phyloP scores from a whole-genome alignment of 1,284 basidiomycete species.

The Moesziomyces parantarcticus region DNA sequence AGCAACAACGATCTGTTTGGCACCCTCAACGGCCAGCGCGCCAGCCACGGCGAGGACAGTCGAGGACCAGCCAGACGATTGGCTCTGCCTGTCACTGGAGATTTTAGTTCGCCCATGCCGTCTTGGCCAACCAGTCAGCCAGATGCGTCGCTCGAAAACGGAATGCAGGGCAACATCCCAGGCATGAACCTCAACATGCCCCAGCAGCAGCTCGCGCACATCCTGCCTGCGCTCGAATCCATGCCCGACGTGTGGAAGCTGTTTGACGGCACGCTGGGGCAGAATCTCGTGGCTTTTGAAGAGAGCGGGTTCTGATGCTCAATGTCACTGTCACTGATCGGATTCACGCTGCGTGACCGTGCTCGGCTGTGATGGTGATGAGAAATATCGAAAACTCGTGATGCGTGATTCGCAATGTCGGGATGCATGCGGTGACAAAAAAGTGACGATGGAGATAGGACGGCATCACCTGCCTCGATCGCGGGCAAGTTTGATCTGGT shows the following conservation, averaged over 20 bases:
- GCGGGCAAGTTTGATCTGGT: conserved; percentile 26
- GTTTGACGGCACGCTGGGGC: conserved; percentile 50
- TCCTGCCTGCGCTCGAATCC: conserved; percentile 43
- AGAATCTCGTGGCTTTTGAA: conserved; percentile 43
- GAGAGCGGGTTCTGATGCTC: conserved; percentile 38
- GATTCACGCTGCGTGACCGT: no score
- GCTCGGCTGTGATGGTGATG: no score
- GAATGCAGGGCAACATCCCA: conserved; percentile 13
- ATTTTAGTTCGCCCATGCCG: conserved; percentile 6
- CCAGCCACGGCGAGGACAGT: conserved; percentile 4
- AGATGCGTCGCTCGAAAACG: conserved; percentile 6
- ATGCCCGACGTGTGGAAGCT: conserved; percentile 57
- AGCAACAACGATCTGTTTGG: background rate
- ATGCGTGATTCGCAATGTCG: no score
- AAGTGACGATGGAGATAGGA: no score
- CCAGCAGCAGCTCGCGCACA: conserved; percentile 44
- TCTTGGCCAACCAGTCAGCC: conserved; percentile 9
- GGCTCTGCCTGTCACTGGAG: conserved; percentile 10
- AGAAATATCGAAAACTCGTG: no score
- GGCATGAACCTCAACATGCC: conserved; percentile 46
- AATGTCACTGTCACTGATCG: no score
- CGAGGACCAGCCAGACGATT: conserved; percentile 5
- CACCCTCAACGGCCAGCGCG: background rate
- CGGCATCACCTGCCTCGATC: conserved; percentile 9
- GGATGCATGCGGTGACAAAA: no score